Conservation (phyloP, 106 monocot genomes). For the Hemerocallis citrina region DNA sequence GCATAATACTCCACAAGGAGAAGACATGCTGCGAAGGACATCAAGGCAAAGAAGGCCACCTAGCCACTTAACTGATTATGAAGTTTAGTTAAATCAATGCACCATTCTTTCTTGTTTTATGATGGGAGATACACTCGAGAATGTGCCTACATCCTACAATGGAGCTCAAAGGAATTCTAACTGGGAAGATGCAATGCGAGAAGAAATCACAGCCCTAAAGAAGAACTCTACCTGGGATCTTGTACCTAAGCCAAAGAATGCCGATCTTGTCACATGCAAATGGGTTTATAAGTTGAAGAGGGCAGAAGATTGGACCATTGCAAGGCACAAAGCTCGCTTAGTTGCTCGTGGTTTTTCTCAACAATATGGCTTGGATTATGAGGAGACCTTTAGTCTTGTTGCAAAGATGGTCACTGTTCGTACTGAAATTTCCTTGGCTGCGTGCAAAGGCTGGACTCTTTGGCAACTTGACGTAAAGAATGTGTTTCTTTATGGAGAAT, state of each 20-base stretch:
- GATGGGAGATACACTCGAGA: neutral
- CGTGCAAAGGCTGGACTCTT: neutral
- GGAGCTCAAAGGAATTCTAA: neutral
- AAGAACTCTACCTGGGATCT: neutral
- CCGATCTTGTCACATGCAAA: neutral
- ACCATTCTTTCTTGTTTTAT: neutral
- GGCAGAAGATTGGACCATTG: neutral
- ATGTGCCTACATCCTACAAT: neutral
- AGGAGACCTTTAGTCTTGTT: neutral
- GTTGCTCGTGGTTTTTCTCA: neutral
- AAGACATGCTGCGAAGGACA: neutral
- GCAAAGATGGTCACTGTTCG: no score
- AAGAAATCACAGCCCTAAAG: neutral
- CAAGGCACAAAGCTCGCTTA: neutral
- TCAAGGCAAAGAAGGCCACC: neutral
- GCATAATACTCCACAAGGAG: neutral
- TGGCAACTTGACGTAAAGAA: slow-evolving; percentile 1
- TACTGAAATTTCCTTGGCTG: neutral
- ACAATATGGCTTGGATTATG: neutral
- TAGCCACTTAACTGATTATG: neutral
- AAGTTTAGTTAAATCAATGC: neutral
- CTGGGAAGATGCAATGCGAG: neutral
- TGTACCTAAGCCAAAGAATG: neutral
- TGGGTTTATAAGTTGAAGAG: neutral
- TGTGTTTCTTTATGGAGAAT: neutral